Base-by-base conservation (phyloP, 768 basidiomycete species). In the Amanita subjunquillea region DNA sequence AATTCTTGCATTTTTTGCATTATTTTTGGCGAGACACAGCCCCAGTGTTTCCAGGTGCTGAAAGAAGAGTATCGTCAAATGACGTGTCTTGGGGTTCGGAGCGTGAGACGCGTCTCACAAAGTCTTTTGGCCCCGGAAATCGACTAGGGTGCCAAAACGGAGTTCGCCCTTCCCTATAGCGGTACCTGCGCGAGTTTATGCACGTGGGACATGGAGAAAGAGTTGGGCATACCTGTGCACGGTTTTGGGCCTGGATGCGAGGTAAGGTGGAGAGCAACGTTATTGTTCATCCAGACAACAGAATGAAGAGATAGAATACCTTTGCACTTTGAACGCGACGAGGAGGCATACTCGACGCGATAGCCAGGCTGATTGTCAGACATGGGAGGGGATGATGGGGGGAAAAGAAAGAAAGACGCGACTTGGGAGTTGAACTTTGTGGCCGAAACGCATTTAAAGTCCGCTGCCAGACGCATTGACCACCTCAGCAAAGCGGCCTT, bases 1-100 rank as follows among this genome's bases (percentile, higher is more conserved):
- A 70, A 65, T 10, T 72, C 72, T 68, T 91, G 87, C 66, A 88
- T 72, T 62, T 91, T 93, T 20, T 61, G 62, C 30, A 95, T 59
- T 46, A 92, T 79, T 60, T 76, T 80, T 17, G 72, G 41, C 0
- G 91, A 91, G 6, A 78, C 75, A 62, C 92, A 94, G 17, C 91
- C 91, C 91, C 91, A 95, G 62, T 95, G 92, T 56, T 90, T 81
- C 89, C 89, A 95, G 32, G 74, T 65, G 62, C 87, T 90, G 51
- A 43, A 25, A 7, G 41, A 52, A 20, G 53, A 50, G 36, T 17
- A 39, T 13, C 12, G 49, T 51, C 8, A 42, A n/a, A 17, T 32
- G 51, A 29, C 17, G 41, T 34, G 15, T 20, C 29, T 20, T 36
- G 41, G 3, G 13, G n/a, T 34, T 37, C 32, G 15, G 22, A 41